A percentile compares a stretch with the other conserved stretches of the same genome.
phyloP scores from a whole-genome alignment of 345 rosid species.

The Ceriops tagal region DNA sequence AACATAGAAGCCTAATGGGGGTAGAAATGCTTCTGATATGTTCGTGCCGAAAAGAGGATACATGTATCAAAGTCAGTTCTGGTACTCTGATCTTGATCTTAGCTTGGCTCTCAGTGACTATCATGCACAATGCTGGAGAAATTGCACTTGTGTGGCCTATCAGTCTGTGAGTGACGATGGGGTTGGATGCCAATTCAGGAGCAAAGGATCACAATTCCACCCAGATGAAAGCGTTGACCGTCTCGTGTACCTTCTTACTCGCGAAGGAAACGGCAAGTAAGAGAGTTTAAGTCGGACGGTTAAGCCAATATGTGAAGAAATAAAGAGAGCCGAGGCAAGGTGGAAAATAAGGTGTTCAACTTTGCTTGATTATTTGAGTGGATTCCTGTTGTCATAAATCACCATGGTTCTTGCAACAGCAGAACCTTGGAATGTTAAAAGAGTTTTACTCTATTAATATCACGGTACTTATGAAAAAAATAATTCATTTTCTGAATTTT shows the following conservation, averaged over 20 bases:
- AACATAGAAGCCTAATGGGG: conserved; percentile 38
- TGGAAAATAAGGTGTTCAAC: too few relatives aligned
- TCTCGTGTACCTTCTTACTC: conserved; percentile 30
- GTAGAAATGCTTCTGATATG: conserved; percentile 43
- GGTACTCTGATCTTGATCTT: conserved; percentile 18
- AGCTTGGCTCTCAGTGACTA: conserved; percentile 48
- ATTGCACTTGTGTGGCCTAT: conserved; percentile 55
- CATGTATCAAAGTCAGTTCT: conserved; percentile 3
- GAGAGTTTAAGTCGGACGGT: too few relatives aligned
- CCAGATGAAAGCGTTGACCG: conserved; percentile 19
- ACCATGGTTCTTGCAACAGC: too few relatives aligned
- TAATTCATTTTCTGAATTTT: too few relatives aligned
- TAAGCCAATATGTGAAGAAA: too few relatives aligned
- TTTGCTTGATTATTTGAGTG: too few relatives aligned
- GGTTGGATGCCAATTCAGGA: conserved; percentile 50
- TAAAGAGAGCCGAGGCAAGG: too few relatives aligned
- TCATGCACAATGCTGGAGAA: conserved; percentile 56
- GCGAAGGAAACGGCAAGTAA: not conserved
- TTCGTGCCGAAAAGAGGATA: conserved; percentile 48
- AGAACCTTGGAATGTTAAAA: too few relatives aligned
- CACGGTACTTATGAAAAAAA: too few relatives aligned
- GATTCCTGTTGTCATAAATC: too few relatives aligned
- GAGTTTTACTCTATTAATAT: too few relatives aligned
- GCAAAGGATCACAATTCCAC: conserved; percentile 30
- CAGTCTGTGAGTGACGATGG: conserved; percentile 25